Evolutionary conservation across 169 alveolate species (phyloP).

Genomic region (Cryptosporidium xiaoi): DNA sequence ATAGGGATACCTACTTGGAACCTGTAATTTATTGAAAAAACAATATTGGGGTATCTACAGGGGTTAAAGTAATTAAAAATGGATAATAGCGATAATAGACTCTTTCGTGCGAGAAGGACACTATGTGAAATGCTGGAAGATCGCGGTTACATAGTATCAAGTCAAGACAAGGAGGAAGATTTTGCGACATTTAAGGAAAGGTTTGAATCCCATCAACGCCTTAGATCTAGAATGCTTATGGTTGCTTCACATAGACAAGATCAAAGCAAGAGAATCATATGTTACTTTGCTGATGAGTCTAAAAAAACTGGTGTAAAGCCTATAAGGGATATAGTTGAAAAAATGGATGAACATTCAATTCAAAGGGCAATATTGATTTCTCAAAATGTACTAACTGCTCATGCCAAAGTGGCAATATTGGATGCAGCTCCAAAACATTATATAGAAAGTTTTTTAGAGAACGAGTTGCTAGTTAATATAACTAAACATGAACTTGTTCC

Average conservation of each 20-base stretch:
- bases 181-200: constrained; percentile 86
- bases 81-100: constrained; percentile 89
- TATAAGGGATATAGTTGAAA: constrained; percentile 92
- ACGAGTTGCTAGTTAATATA: constrained; percentile 92
- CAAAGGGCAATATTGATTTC: constrained; percentile 92
- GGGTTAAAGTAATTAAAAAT: constrained; percentile 42
- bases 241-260: constrained; percentile 87
- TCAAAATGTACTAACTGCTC: constrained; percentile 90
- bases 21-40: too few relatives aligned
- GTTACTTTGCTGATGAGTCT: constrained; percentile 91
- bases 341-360: constrained; percentile 91
- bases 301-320: constrained; percentile 94
- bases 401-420: constrained; percentile 91
- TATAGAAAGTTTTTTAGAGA: constrained; percentile 90
- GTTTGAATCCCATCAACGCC: constrained; percentile 78
- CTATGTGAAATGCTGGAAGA: constrained; percentile 92
- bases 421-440: constrained; percentile 92
- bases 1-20: too few relatives aligned
- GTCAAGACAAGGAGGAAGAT: constrained; percentile 85
- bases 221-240: constrained; percentile 87
- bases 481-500: constrained; percentile 98
- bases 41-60: too few relatives aligned
- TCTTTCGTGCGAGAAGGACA: constrained; percentile 90
- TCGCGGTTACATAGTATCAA: constrained; percentile 89
- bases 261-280: constrained; percentile 85